These are phyloP conservation scores for Acephala macrosclerotiorum DNA, from an alignment of 2,329 filamentous ascomycete genomes.

Conservation along the genomic window DNA sequence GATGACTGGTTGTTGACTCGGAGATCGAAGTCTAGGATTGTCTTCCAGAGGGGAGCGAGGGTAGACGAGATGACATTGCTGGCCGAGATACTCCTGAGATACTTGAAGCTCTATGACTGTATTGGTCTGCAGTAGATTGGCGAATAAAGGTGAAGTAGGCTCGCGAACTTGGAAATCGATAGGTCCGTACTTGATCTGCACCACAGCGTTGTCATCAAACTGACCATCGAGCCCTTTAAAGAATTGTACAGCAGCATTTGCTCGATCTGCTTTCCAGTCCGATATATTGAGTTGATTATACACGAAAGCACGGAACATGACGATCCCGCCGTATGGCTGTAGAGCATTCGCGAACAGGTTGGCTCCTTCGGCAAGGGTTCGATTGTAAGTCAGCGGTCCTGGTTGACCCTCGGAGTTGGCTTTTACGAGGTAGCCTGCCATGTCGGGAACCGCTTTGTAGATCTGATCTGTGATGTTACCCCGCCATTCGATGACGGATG, in stretches of 20 bases:
- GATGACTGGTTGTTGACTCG: slow-evolving; percentile 64
- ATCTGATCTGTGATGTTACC: slow-evolving; percentile 62
- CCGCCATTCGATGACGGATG: slow-evolving; percentile 69
- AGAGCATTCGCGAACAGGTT: slow-evolving; percentile 71
- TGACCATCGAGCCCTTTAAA: slow-evolving; percentile 69
- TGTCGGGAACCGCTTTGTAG: slow-evolving; percentile 68
- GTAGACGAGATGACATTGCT: slow-evolving; percentile 74
- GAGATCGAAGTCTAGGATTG: slow-evolving; percentile 71
- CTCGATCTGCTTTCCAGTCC: slow-evolving; percentile 72
- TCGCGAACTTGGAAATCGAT: slow-evolving; percentile 80
- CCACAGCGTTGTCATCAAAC: slow-evolving; percentile 74
- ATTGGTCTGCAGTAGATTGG: slow-evolving; percentile 52
- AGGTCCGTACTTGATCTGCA: slow-evolving; percentile 78
- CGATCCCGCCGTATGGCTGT: slow-evolving; percentile 63
- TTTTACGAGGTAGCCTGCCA: slow-evolving; percentile 75
- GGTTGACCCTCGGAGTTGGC: slow-evolving; percentile 77
- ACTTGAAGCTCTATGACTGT: slow-evolving; percentile 71
- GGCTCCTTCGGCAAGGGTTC: slow-evolving; percentile 71
- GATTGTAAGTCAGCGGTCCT: slow-evolving; percentile 72
- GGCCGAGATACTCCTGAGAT: slow-evolving; percentile 74
- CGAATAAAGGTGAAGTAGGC: slow-evolving; percentile 70
- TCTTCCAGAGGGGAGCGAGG: slow-evolving; percentile 73
- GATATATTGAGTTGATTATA: slow-evolving; percentile 67
- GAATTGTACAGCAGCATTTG: slow-evolving; percentile 73
- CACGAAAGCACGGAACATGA: slow-evolving; percentile 78